Percentiles rank a stretch among this genome's conserved stretches.
Evolutionary conservation across 1,284 basidiomycete genomes (phyloP).

Genomic region (Cryptococcus sp.): DNA sequence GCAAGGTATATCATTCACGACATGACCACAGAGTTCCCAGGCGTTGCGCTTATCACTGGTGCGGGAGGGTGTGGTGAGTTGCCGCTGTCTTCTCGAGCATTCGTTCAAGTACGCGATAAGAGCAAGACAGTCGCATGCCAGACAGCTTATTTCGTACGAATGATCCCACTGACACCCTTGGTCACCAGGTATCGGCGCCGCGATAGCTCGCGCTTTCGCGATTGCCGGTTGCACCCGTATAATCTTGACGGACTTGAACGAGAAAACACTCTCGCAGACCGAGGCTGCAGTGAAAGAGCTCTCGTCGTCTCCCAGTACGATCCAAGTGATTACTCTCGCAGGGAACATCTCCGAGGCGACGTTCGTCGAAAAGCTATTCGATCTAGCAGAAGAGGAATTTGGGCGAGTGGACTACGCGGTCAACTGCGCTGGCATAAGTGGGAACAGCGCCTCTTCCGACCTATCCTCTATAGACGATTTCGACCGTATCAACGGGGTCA

Average conservation of each 20-base stretch:
- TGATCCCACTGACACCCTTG: background rate
- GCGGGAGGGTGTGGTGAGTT: conserved; percentile 31
- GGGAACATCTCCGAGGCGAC: conserved; percentile 23
- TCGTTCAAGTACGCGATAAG: background rate
- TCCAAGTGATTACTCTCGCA: conserved; percentile 11
- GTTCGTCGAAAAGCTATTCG: conserved; percentile 24
- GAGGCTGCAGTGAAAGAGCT: conserved; percentile 5
- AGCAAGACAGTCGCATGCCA: too few species aligned
- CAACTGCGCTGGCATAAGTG: conserved; percentile 37
- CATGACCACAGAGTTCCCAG: conserved; percentile 10
- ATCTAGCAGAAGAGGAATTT: conserved; percentile 17
- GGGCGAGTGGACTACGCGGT: conserved; percentile 43
- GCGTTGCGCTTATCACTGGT: conserved; percentile 29
- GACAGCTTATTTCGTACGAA: background rate
- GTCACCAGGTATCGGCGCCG: conserved; percentile 29
- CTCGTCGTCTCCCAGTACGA: background rate
- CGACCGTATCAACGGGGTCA: conserved; percentile 34
- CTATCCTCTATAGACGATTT: conserved; percentile 25
- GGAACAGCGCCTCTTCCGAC: conserved; percentile 14
- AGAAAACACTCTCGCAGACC: conserved; percentile 15
- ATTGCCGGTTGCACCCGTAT: conserved; percentile 20
- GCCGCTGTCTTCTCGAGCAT: background rate
- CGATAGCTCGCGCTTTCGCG: conserved; percentile 28
- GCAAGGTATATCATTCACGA: too few species aligned
- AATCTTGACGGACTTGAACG: conserved; percentile 29